A percentile compares a stretch with the other conserved stretches of the same genome.
These are phyloP conservation scores for Cyathus striatus DNA, from an alignment of 768 basidiomycete species.

Conservation along the genomic window DNA sequence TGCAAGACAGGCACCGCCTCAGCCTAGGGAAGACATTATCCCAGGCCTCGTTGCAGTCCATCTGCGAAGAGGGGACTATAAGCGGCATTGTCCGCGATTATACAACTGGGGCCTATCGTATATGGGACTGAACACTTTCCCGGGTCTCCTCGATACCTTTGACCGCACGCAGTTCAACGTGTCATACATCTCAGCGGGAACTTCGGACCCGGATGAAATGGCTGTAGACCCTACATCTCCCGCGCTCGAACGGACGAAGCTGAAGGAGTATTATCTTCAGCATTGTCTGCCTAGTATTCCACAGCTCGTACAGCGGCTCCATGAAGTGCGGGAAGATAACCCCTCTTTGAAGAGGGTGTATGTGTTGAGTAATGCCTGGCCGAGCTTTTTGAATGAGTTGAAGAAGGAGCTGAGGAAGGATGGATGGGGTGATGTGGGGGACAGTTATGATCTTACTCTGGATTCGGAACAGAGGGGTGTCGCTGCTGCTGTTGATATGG, in stretches of 20 bases:
- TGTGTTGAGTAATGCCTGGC: constrained; percentile 48
- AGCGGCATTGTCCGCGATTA: constrained; percentile 47
- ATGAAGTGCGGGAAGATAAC: constrained; percentile 19
- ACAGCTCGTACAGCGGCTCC: constrained; percentile 35
- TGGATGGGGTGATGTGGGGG: constrained; percentile 46
- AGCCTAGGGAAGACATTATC: too few relatives aligned
- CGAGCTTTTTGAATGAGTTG: constrained; percentile 35
- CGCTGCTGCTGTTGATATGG: constrained; percentile 55
- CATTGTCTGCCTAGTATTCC: constrained; percentile 38
- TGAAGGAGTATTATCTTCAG: constrained; percentile 33
- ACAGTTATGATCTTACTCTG: constrained; percentile 27
- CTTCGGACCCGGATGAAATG: background rate
- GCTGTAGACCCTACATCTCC: too few relatives aligned
- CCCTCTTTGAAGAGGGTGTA: constrained; percentile 27
- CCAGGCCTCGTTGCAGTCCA: constrained; percentile 49
- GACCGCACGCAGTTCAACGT: too few relatives aligned
- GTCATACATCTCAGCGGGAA: constrained; percentile 17
- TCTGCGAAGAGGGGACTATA: constrained; percentile 53
- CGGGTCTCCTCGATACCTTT: constrained; percentile 36
- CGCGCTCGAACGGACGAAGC: background rate
- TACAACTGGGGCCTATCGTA: constrained; percentile 36
- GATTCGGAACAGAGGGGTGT: constrained; percentile 43
- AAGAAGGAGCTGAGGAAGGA: constrained; percentile 31
- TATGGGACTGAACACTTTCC: constrained; percentile 46
- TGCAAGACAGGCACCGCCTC: too few relatives aligned